Conservation (phyloP, 78 protist genomes). For the Salpingoeca rosetta region DNA sequence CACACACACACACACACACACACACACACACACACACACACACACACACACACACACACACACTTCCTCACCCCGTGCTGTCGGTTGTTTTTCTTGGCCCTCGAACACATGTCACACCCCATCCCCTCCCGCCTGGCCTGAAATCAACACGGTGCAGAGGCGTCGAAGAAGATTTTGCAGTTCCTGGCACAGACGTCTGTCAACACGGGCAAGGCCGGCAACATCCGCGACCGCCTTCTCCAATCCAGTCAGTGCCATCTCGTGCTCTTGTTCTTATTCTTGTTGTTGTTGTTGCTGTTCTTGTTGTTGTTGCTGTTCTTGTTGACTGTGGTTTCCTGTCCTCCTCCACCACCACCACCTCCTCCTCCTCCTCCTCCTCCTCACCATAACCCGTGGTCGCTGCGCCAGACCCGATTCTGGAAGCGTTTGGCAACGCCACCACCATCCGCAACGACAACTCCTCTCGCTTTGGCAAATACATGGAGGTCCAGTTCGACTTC, state of each 20-base stretch:
- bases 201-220: background rate
- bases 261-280: constrained; percentile 25
- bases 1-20: too few species aligned
- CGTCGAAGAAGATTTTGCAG: constrained; percentile 65
- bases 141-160: too few species aligned
- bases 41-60: too few species aligned
- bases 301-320: constrained; percentile 68
- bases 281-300: constrained; percentile 68
- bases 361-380: background rate
- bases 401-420: constrained; percentile 71
- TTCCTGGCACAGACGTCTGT: constrained; percentile 64
- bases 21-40: too few species aligned
- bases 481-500: constrained; percentile 28
- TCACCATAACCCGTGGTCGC: background rate
- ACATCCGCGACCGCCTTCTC: constrained; percentile 34
- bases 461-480: constrained; percentile 62
- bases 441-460: constrained; percentile 83
- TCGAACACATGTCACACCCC: too few species aligned
- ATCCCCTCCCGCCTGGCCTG: too few species aligned
- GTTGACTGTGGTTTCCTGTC: too few species aligned
- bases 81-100: too few species aligned
- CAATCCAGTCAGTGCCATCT: constrained; percentile 9
- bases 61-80: too few species aligned
- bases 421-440: constrained; percentile 91
- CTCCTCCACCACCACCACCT: too few species aligned